Conservation (phyloP, 257 asterid species). For the Ocimum tenuiflorum region DNA sequence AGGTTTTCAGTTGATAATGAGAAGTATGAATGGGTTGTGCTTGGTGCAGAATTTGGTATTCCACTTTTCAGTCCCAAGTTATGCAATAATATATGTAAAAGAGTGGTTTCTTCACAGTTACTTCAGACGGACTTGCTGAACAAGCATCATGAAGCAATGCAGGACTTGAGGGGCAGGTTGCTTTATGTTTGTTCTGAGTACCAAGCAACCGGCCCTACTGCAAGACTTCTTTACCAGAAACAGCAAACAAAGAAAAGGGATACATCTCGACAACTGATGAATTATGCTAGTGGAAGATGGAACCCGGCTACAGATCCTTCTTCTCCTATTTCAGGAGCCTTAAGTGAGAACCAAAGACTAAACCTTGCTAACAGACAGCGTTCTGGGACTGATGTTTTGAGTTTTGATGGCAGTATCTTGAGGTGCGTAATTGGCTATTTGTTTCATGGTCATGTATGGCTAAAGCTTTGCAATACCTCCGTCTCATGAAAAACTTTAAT, state of each 20-base stretch:
- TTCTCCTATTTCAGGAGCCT: slow-evolving; percentile 94
- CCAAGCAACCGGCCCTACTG: slow-evolving; percentile 87
- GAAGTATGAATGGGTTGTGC: slow-evolving; percentile 89
- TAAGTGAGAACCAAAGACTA: slow-evolving; percentile 73
- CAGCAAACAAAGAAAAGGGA: slow-evolving; percentile 63
- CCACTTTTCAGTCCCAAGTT: slow-evolving; percentile 91
- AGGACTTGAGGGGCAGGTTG: slow-evolving; percentile 62
- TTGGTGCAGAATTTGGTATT: slow-evolving; percentile 82
- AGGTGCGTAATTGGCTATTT: slow-evolving; percentile 45
- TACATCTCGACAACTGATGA: slow-evolving; percentile 58
- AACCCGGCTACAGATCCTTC: slow-evolving; percentile 90
- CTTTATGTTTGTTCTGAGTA: slow-evolving; percentile 78
- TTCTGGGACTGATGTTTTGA: slow-evolving; percentile 73
- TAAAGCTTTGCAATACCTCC: neutral
- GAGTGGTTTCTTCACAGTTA: slow-evolving; percentile 79
- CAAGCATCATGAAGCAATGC: slow-evolving; percentile 92
- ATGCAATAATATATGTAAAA: slow-evolving; percentile 69
- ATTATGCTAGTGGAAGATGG: slow-evolving; percentile 99
- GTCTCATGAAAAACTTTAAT: neutral
- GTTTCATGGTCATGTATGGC: slow-evolving; percentile 10
- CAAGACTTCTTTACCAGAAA: slow-evolving; percentile 89
- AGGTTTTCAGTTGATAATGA: slow-evolving; percentile 42
- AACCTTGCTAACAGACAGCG: slow-evolving; percentile 91
- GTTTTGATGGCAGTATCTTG: slow-evolving; percentile 89
- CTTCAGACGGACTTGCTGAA: slow-evolving; percentile 71